Evolutionary conservation across 208 protist species (phyloP).

Genomic region (Trypanosomatidae sp.): DNA sequence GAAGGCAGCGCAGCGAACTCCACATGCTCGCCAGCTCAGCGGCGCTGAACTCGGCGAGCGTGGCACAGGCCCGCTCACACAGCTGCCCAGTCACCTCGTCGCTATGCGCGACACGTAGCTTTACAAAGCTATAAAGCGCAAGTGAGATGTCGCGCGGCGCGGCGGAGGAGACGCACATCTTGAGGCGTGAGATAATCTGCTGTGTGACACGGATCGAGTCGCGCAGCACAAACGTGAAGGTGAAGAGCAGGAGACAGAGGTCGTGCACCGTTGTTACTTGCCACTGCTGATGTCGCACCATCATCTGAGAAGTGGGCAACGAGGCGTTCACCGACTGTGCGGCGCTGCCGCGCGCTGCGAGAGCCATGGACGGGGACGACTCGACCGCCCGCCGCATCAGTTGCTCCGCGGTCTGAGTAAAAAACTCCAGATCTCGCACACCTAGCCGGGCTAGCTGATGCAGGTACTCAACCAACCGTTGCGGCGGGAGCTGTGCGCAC

Average conservation of each 20-base stretch:
- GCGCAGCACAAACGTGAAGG: slow-evolving; percentile 79
- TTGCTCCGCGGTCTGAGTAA: slow-evolving; percentile 52
- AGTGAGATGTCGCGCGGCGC: slow-evolving; percentile 69
- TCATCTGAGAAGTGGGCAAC: neutral
- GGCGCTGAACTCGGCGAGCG: slow-evolving; percentile 54
- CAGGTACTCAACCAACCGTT: slow-evolving; percentile 53
- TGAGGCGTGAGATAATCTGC: slow-evolving; percentile 74
- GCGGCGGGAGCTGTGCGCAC: slow-evolving; percentile 37
- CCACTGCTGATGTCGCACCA: slow-evolving; percentile 28
- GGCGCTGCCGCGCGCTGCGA: neutral
- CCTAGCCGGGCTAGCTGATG: slow-evolving; percentile 59
- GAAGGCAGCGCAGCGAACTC: slow-evolving; percentile 62
- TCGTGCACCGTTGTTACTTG: slow-evolving; percentile 67
- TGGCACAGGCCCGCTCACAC: slow-evolving; percentile 62
- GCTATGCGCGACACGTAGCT: slow-evolving; percentile 54
- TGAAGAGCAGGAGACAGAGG: slow-evolving; percentile 74
- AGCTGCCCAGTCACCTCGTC: slow-evolving; percentile 55
- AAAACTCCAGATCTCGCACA: slow-evolving; percentile 78
- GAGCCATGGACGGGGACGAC: neutral
- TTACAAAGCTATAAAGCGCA: slow-evolving; percentile 75
- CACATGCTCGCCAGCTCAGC: slow-evolving; percentile 71
- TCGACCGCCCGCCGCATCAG: slow-evolving; percentile 46
- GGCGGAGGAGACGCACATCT: slow-evolving; percentile 51
- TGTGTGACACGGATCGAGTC: slow-evolving; percentile 84
- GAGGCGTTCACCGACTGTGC: slow-evolving; percentile 4